Conservation (phyloP, 73 alveolate genomes). For the Blepharisma japonicum region DNA sequence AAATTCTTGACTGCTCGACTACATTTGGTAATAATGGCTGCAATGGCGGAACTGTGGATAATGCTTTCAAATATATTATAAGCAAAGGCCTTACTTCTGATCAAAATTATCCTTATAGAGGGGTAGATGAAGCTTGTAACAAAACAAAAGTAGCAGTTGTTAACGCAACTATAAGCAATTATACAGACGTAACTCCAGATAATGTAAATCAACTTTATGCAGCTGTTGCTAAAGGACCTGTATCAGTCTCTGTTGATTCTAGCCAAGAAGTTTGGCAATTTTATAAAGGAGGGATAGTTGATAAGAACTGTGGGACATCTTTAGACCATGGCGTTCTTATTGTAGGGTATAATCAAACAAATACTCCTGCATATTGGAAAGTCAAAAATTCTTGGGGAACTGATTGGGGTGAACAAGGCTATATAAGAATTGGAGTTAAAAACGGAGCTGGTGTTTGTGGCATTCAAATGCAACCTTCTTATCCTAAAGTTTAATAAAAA, state of each 20-base stretch:
- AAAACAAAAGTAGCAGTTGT: slow-evolving; percentile 24
- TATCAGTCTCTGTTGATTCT: slow-evolving; percentile 57
- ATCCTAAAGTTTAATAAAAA: slow-evolving; percentile 10
- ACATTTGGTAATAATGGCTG: slow-evolving; percentile 64
- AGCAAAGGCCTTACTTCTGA: slow-evolving; percentile 40
- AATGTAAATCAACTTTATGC: slow-evolving; percentile 9
- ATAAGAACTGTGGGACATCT: slow-evolving; percentile 26
- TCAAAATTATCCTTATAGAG: slow-evolving; percentile 60
- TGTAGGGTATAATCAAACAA: slow-evolving; percentile 32
- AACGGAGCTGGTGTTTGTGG: slow-evolving; percentile 31
- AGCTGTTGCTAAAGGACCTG: slow-evolving; percentile 35
- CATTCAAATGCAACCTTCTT: background rate
- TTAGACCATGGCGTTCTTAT: slow-evolving; percentile 48
- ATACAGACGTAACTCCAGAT: slow-evolving; percentile 31
- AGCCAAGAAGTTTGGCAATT: slow-evolving; percentile 38
- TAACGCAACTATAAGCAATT: slow-evolving; percentile 28
- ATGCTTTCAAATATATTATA: slow-evolving; percentile 43
- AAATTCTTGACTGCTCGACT: slow-evolving; percentile 47
- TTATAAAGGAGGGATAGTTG: slow-evolving; percentile 22
- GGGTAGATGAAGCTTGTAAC: slow-evolving; percentile 41
- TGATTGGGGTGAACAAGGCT: slow-evolving; percentile 56
- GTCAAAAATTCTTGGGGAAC: slow-evolving; percentile 60
- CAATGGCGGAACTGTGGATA: slow-evolving; percentile 61
- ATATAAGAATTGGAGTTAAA: slow-evolving; percentile 37
- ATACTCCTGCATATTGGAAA: slow-evolving; percentile 37